Conservation (phyloP, 2,329 filamentous ascomycete genomes). For the Knufia fluminis region DNA sequence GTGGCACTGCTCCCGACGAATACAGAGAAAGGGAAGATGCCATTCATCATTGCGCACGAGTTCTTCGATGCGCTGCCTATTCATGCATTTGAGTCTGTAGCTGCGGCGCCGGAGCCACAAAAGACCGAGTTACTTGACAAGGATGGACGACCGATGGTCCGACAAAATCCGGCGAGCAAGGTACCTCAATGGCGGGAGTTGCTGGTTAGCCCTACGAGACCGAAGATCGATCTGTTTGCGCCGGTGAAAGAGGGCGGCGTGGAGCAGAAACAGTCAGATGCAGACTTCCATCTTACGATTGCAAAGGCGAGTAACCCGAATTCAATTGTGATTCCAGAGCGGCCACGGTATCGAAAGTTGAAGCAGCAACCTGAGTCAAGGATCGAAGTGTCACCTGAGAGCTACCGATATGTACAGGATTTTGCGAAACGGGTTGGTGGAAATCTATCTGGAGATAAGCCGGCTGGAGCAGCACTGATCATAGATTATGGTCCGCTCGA, state of each 20-base stretch:
- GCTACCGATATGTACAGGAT: conserved; percentile 66
- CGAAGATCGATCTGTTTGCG: conserved; percentile 48
- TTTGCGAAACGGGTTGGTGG: conserved; percentile 81
- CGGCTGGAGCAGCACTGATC: conserved; percentile 83
- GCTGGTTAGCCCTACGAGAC: conserved; percentile 59
- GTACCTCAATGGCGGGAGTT: conserved; percentile 70
- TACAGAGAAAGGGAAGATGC: conserved; percentile 57
- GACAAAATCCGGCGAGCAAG: conserved; percentile 32
- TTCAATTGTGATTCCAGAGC: conserved; percentile 73
- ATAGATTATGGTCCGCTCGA: conserved; percentile 82
- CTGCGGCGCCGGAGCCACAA: conserved; percentile 36
- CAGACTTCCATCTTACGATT: conserved; percentile 81
- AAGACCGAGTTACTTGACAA: conserved; percentile 40
- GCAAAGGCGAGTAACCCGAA: conserved; percentile 69
- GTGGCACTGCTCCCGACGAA: conserved; percentile 69
- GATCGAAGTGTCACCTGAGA: conserved; percentile 86
- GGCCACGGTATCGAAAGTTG: conserved; percentile 65
- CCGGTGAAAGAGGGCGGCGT: conserved; percentile 22
- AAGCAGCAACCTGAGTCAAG: conserved; percentile 58
- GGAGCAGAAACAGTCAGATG: conserved; percentile 41
- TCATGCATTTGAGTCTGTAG: conserved; percentile 78
- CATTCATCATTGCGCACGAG: conserved; percentile 93
- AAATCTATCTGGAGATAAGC: conserved; percentile 42
- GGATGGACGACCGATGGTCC: conserved; percentile 34
- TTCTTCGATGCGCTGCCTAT: conserved; percentile 98